These are phyloP conservation scores for Oryza glaberrima DNA, from an alignment of 176 grass and related monocot species.

Conservation along the genomic window DNA sequence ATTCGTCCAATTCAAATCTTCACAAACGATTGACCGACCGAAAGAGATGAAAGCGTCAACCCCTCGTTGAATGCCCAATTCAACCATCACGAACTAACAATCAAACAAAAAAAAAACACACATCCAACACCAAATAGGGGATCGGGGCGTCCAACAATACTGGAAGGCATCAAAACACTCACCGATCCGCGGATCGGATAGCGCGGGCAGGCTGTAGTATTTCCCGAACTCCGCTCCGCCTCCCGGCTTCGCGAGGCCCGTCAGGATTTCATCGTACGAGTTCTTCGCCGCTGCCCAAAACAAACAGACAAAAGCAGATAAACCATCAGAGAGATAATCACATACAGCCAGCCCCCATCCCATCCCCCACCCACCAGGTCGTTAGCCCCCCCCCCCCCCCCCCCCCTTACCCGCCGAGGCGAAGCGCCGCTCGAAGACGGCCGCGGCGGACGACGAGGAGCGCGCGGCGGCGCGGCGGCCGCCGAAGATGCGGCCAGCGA, in stretches of 20 bases:
- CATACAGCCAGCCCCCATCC: background rate
- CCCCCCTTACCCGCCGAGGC: slow-evolving; percentile 66
- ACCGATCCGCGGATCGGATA: slow-evolving; percentile 87
- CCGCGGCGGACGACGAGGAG: slow-evolving; percentile 50
- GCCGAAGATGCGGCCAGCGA: slow-evolving; percentile 58
- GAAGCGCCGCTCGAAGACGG: slow-evolving; percentile 75
- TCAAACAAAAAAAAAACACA: background rate
- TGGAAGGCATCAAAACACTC: slow-evolving; percentile 15
- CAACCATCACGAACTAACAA: background rate
- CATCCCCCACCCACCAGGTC: background rate
- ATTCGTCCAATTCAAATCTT: background rate
- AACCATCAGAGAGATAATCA: slow-evolving; percentile 26
- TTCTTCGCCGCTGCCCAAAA: slow-evolving; percentile 67
- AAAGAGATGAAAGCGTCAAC: slow-evolving; percentile 8
- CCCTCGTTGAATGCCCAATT: slow-evolving; percentile 1
- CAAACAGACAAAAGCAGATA: background rate
- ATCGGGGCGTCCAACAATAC: background rate
- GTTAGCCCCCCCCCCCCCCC: background rate
- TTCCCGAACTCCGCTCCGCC: slow-evolving; percentile 72
- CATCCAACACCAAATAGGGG: background rate
- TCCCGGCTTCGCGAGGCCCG: slow-evolving; percentile 70
- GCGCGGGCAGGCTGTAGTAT: slow-evolving; percentile 90
- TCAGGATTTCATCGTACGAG: slow-evolving; percentile 82
- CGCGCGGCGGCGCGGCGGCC: slow-evolving; percentile 50
- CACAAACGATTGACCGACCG: background rate